Base-by-base conservation (phyloP, 75 land plant genomes). In the Isoetes taiwanensis region DNA sequence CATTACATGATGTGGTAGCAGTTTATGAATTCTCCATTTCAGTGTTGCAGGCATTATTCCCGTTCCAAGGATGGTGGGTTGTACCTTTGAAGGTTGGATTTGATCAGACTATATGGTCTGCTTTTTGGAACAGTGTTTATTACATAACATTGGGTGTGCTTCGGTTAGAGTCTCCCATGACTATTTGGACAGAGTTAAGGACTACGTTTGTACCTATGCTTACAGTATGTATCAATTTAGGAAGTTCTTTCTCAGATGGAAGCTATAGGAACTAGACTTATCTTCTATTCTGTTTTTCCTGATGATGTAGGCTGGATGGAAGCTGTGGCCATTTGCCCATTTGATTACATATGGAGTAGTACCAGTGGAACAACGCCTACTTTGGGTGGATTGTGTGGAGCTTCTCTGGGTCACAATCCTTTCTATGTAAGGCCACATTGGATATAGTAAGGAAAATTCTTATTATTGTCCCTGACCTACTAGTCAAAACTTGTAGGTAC, bases 291-390 rank as follows among this genome's bases (percentile, higher is more conserved):
- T 3, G 5, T 21, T 2, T 23, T 43, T 59, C 33, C 10, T 34
- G 1, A 9, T 19, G 23, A 3, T 57, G 39, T 73, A 90, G 97
- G 97, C 97, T 33, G 97, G 97, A 0, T 90, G 97, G 97, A 90
- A 90, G 61, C 76, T 90, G 31, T 90, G 97, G 97, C 97, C 97
- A 16, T 90, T 90, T 72, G 93, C 93, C 19, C 97, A 90, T 56
- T 30, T 90, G 32, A 52, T 90, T 12, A 90, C 97, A 0, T 90
- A 90, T 62, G 97, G 97, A 25, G 61, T 86, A 4, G 34, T 90
- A 37, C 97, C 97, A 61, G 82, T 90, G 3, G 97, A 90, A 35
- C 97, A 90, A 59, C 74, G 97, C 28, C 76, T 86, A 52, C 78
- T 90, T 0, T 90, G 97, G 97, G 97, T 90, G 30, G 97, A 86